A percentile compares a stretch with the other conserved stretches of the same genome.
phyloP scores from a whole-genome alignment of 306 rosid species.

The Begonia loranthoides region DNA sequence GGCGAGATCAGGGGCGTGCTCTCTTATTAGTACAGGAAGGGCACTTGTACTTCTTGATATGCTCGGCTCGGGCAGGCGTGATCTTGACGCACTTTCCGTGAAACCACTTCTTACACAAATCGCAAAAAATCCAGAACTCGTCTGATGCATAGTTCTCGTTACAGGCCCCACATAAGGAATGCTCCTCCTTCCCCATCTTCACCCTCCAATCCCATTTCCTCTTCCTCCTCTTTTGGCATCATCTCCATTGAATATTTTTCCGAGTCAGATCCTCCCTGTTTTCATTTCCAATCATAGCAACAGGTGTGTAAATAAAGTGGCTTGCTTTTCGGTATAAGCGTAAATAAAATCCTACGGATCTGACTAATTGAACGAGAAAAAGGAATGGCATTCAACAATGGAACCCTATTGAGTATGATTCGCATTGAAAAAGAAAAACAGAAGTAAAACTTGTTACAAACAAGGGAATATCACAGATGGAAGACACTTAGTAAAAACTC shows the following conservation, averaged over 20 bases:
- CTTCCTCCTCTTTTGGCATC: conserved; percentile 35
- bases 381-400: no score
- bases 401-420: no score
- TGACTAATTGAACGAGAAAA: no score
- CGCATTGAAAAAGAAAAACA: no score
- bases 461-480: no score
- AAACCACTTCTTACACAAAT: conserved; percentile 48
- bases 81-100: conserved; percentile 57
- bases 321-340: no score
- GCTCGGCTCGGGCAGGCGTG: conserved; percentile 53
- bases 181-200: conserved; percentile 14
- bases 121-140: conserved; percentile 59
- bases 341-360: no score
- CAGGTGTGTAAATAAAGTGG: no score
- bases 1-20: conserved; percentile 36
- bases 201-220: conserved; percentile 12
- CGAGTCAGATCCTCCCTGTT: conserved; percentile 32
- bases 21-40: conserved; percentile 59
- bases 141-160: conserved; percentile 33
- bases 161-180: conserved; percentile 46
- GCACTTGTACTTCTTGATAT: conserved; percentile 57
- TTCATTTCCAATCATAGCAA: background rate
- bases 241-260: no score
- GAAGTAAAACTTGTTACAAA: no score
- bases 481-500: no score